Base-by-base conservation (phyloP, 352 stramenopile species). In the Globisporangium cederbergense region DNA sequence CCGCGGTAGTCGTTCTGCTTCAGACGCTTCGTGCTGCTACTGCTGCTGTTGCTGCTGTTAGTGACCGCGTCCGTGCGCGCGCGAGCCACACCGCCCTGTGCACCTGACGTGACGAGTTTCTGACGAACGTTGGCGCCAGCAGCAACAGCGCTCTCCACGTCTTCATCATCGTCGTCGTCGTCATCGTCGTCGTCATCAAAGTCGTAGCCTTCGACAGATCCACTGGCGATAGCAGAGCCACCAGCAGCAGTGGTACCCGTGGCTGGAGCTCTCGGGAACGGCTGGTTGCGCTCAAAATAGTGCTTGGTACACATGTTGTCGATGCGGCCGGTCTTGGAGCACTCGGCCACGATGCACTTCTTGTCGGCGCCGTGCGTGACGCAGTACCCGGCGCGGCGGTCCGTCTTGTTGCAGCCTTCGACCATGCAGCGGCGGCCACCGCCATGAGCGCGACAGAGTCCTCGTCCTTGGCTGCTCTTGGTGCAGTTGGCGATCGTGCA, bases 391-490 rank as follows among this genome's bases (percentile, higher is more conserved):
- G 81, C 84, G 63, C 84, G 82, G 8, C 84, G 77, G 57, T 91
- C 84, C 1, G 84, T 93, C 72, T 93, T 95, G 66, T 90, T 90
- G 81, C 88, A 96, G 10, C 85, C 85, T 32, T 90, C 81, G 25
- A 93, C 73, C 73, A 90, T 90, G 68, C 89, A 96, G 22, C 86
- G 86, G 16, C 86, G 73, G 0, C 89, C 89, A 36, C 89, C 89
- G 49, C 89, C 88, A 49, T 96, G 88, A 8, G 88, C 85, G 46
- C 85, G 87, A 58, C 88, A 96, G 7, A 93, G 67, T 18, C 89
- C 89, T 8, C 83, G 79, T 13, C 89, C 89, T 59, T 96, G 89
- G 16, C 86, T 93, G 59, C 88, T 94, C 76, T 96, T 96, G 25
- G 80, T 89, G 62, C 86, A 95, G 57, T 90, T 90, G 7, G 78